phyloP scores from a whole-genome alignment of 305 asterid genomes.

The Fraxinus angustifolia region DNA sequence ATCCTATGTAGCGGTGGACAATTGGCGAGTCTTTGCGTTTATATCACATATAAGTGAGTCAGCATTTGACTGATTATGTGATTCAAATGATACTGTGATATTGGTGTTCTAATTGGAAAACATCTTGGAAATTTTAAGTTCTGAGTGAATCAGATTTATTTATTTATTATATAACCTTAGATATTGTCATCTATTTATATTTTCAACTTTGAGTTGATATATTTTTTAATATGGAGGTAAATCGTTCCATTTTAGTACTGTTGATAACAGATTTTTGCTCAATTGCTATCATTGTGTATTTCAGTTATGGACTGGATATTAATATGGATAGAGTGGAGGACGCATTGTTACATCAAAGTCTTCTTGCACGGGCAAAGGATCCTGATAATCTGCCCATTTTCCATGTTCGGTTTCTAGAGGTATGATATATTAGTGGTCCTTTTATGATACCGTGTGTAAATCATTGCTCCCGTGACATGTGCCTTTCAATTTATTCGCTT shows the following conservation, averaged over 20 bases:
- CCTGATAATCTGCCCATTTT: conserved; percentile 70
- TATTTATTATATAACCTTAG: conserved; percentile 9
- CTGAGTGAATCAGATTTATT: background rate
- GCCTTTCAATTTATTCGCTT: background rate
- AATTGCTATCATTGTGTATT: conserved; percentile 20
- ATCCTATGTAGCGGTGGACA: background rate
- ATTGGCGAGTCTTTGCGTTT: background rate
- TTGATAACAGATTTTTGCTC: conserved; percentile 7
- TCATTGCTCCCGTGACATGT: background rate
- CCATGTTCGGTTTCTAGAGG: conserved; percentile 29
- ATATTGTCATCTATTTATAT: background rate
- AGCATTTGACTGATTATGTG: background rate
- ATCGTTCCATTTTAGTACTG: background rate
- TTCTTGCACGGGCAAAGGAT: conserved; percentile 75
- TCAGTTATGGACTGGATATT: conserved; percentile 52
- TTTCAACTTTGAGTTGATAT: conserved; percentile 1
- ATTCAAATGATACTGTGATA: conserved; percentile 7
- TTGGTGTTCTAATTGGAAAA: conserved; percentile 14
- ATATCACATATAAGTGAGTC: conserved; percentile 10
- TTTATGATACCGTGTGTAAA: background rate
- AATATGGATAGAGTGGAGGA: conserved; percentile 82
- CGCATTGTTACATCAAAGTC: conserved; percentile 72
- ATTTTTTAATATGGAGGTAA: background rate
- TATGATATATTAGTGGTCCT: background rate
- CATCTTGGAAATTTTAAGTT: conserved; percentile 13